Conservation (phyloP, 805 yeast species). For the Suhomyces pyralidae region DNA sequence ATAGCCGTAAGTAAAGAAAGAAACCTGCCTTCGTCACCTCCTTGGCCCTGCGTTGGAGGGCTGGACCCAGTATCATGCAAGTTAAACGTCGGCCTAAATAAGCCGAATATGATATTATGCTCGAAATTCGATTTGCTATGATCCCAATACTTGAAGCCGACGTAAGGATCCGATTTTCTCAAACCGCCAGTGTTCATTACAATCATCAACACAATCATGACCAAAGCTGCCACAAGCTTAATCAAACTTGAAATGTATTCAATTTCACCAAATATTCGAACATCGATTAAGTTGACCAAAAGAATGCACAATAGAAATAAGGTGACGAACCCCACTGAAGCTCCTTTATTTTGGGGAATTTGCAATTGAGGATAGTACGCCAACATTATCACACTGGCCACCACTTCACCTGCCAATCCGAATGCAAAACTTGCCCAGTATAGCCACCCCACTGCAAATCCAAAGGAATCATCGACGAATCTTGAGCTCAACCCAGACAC, state of each 20-base stretch:
- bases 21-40: slow-evolving; percentile 59
- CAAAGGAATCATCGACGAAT: slow-evolving; percentile 75
- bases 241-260: slow-evolving; percentile 61
- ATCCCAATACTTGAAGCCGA: slow-evolving; percentile 77
- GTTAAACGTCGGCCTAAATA: slow-evolving; percentile 72
- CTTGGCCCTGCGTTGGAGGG: slow-evolving; percentile 53
- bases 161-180: slow-evolving; percentile 27
- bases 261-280: slow-evolving; percentile 70
- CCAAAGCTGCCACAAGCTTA: slow-evolving; percentile 51
- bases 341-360: slow-evolving; percentile 45
- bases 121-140: slow-evolving; percentile 46
- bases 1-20: slow-evolving; percentile 60
- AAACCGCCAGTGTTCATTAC: slow-evolving; percentile 61
- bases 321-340: slow-evolving; percentile 62
- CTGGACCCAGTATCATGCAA: slow-evolving; percentile 54
- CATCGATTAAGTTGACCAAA: slow-evolving; percentile 60
- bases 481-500: slow-evolving; percentile 72
- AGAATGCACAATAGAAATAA: slow-evolving; percentile 48
- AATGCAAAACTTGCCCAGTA: slow-evolving; percentile 72
- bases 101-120: slow-evolving; percentile 56
- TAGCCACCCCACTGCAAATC: slow-evolving; percentile 68
- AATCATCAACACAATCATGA: slow-evolving; percentile 61
- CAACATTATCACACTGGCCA: slow-evolving; percentile 75
- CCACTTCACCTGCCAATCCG: slow-evolving; percentile 75
- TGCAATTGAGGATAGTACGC: slow-evolving; percentile 59